A percentile compares a stretch with the other conserved stretches of the same genome.
Evolutionary conservation across 257 asterid species (phyloP).

Genomic region (Rhazya stricta): DNA sequence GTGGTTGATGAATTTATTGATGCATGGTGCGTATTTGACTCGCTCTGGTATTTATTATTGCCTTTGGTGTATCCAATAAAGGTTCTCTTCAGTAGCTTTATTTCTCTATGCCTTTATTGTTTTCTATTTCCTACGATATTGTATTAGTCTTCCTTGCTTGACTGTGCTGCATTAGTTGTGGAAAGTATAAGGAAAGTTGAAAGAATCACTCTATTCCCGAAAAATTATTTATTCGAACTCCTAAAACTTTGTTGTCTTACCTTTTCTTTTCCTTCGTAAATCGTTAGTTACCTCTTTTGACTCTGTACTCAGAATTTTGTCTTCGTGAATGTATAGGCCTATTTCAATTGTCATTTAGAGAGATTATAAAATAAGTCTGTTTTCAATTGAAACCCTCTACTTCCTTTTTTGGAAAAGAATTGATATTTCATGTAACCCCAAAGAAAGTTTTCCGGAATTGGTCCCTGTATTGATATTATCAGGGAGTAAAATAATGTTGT

Average conservation of each 20-base stretch:
- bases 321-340: background rate
- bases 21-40: conserved; percentile 47
- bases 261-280: background rate
- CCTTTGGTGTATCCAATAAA: conserved; percentile 1
- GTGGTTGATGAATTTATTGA: conserved; percentile 65
- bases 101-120: background rate
- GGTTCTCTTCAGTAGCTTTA: background rate
- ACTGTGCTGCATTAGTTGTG: background rate
- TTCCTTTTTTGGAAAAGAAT: background rate
- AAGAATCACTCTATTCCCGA: background rate
- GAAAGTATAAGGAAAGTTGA: background rate
- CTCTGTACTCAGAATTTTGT: background rate
- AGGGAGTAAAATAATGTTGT: background rate
- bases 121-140: background rate
- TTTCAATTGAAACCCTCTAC: background rate
- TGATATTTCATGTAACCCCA: background rate
- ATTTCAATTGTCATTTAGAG: background rate
- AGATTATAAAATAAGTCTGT: background rate
- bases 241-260: background rate
- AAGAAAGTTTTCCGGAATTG: background rate
- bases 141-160: background rate
- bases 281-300: background rate
- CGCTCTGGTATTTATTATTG: background rate
- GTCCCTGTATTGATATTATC: background rate
- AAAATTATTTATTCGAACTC: background rate